A percentile compares a stretch with the other conserved stretches of the same genome.
These are phyloP conservation scores for Lanmaoa pseudosensibilis DNA, from an alignment of 768 basidiomycete genomes.

Conservation along the genomic window DNA sequence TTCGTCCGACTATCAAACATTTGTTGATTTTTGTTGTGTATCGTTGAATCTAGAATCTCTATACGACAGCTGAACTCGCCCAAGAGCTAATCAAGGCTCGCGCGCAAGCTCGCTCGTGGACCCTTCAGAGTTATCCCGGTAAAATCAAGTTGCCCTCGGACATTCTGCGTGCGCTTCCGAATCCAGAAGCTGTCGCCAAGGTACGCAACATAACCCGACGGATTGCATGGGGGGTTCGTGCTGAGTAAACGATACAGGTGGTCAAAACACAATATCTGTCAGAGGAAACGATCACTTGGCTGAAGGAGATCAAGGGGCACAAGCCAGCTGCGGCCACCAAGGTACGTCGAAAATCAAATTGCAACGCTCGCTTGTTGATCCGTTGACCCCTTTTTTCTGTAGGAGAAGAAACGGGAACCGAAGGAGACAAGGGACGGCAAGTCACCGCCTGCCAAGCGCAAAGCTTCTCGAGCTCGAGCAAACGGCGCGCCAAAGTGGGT, in stretches of 20 bases:
- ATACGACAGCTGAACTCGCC: slow-evolving; percentile 83
- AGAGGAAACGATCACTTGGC: slow-evolving; percentile 55
- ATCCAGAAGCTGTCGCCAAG: slow-evolving; percentile 62
- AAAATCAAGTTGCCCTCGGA: slow-evolving; percentile 79
- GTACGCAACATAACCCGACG: slow-evolving; percentile 33
- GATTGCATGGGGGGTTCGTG: neutral
- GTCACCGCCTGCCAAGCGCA: slow-evolving; percentile 51
- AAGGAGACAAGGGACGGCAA: slow-evolving; percentile 53
- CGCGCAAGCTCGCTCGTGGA: slow-evolving; percentile 68
- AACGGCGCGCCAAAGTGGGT: slow-evolving; percentile 32
- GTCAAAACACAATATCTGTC: slow-evolving; percentile 67
- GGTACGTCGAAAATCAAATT: slow-evolving; percentile 16
- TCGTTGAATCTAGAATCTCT: slow-evolving; percentile 64
- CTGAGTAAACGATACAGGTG: slow-evolving; percentile 46
- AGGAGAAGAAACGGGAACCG: slow-evolving; percentile 39
- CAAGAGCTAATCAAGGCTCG: slow-evolving; percentile 79
- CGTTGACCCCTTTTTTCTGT: slow-evolving; percentile 11
- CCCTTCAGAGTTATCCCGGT: slow-evolving; percentile 74
- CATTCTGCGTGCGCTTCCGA: slow-evolving; percentile 73
- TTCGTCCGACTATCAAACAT: neutral
- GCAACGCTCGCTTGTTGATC: neutral
- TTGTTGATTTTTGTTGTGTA: neutral
- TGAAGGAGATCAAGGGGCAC: slow-evolving; percentile 47
- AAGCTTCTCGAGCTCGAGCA: slow-evolving; percentile 39
- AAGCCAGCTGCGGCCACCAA: slow-evolving; percentile 36